phyloP scores from a whole-genome alignment of 1,139 yeast genomes.

The Blastobotrys persicus region DNA sequence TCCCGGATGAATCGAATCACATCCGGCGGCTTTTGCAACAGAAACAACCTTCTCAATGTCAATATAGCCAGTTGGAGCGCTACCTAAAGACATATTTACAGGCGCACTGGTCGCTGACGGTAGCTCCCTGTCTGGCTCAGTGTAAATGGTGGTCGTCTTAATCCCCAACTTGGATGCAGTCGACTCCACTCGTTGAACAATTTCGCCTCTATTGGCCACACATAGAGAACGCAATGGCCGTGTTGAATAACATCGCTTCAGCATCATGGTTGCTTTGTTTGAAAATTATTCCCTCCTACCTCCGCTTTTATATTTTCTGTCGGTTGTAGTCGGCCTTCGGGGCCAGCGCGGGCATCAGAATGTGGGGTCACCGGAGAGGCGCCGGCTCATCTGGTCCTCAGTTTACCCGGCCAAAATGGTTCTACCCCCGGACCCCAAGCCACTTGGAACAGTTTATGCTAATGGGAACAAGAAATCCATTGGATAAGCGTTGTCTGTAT shows the following conservation, averaged over 20 bases:
- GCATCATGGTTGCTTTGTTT: neutral
- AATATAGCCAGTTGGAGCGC: conserved; percentile 45
- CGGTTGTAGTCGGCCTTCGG: conserved; percentile 10
- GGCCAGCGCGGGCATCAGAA: conserved; percentile 1
- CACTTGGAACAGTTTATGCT: no score
- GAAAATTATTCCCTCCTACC: neutral
- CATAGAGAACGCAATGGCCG: conserved; percentile 38
- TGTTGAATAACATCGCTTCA: conserved; percentile 12
- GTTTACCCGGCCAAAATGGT: neutral
- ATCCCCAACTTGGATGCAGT: conserved; percentile 43
- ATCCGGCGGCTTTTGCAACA: conserved; percentile 41
- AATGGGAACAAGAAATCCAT: no score
- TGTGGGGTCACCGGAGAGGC: conserved; percentile 8
- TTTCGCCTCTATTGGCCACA: conserved; percentile 50
- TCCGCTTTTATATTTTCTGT: conserved; percentile 1
- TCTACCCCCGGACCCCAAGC: no score
- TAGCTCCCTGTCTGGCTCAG: conserved; percentile 45
- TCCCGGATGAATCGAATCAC: conserved; percentile 48
- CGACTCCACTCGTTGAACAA: conserved; percentile 45
- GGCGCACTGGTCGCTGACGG: conserved; percentile 42
- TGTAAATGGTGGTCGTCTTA: conserved; percentile 43
- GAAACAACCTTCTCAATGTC: conserved; percentile 44
- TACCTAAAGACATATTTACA: conserved; percentile 40
- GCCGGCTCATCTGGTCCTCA: neutral
- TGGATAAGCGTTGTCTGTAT: no score